Evolutionary conservation across 495 filamentous ascomycete genomes (phyloP).

Genomic region (Annulohypoxylon maeteangense): DNA sequence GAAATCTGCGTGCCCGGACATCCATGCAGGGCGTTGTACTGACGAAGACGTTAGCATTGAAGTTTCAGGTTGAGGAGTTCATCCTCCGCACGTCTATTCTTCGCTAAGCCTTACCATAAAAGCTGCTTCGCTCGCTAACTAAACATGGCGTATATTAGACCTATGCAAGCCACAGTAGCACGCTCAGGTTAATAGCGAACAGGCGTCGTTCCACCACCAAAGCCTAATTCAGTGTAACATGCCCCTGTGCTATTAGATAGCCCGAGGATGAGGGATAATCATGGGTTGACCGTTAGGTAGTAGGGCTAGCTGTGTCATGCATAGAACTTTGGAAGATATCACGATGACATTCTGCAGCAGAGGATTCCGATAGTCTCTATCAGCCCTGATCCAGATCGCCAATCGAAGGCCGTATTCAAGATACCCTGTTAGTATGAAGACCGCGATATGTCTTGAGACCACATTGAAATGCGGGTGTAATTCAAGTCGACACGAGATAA

Average conservation of each 20-base stretch:
- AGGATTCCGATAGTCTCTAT: constrained; percentile 10
- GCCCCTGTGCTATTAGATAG: not conserved
- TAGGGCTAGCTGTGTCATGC: constrained; percentile 6
- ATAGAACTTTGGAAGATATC: constrained; percentile 14
- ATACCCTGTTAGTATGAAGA: constrained; percentile 14
- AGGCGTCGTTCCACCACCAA: constrained; percentile 22
- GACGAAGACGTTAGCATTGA: not conserved
- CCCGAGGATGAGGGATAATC: constrained; percentile 1
- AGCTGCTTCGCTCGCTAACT: not conserved
- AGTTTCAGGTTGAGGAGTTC: not conserved
- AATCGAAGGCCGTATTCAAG: constrained; percentile 17
- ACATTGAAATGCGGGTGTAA: constrained; percentile 12
- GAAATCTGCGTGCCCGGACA: not conserved
- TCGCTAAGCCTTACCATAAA: constrained; percentile 38
- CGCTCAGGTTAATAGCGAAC: constrained; percentile 20
- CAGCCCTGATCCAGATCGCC: constrained; percentile 11
- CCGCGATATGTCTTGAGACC: constrained; percentile 10
- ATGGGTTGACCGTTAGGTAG: constrained; percentile 9
- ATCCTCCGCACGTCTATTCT: not conserved
- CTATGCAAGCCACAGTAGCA: constrained; percentile 40
- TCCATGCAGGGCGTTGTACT: not conserved
- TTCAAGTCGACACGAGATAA: constrained; percentile 8
- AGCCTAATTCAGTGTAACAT: constrained; percentile 25
- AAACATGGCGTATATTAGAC: constrained; percentile 17
- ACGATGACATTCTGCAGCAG: constrained; percentile 16